Evolutionary conservation across 768 basidiomycete species (phyloP), one percentile per base, ranked within the genome.

Genomic region (Cytidiella melzeri): DNA sequence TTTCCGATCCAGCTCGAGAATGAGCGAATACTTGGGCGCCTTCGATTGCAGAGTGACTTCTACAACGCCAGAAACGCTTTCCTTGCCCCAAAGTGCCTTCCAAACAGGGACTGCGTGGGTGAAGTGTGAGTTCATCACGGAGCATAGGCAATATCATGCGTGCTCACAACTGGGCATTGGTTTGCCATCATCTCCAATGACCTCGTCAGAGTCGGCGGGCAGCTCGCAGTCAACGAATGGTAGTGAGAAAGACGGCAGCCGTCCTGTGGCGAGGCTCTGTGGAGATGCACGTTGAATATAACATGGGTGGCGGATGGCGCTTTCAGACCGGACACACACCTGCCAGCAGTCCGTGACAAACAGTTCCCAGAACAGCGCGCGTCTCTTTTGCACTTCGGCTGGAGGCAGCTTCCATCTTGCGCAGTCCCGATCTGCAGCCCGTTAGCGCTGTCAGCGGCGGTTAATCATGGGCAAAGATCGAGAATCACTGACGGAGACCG

Each of bases 341-440:
- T 63, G 87, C 84, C 25, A 73, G 45, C 25, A 51, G 37, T 64
- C 28, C 73, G 73, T 54, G 50, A 80, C 75, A 19, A 85, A 62
- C 6, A 79, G 79, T 57, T 88, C 84, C 82, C 84, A 88, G 55
- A 87, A 87, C 3, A 88, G 61, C 3, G 66, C 62, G 36, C 86
- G 76, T 43, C 86, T 73, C 47, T 81, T 73, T 60, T 87, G 75
- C 13, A 83, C 76, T n/a, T 72, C 76, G 55, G 78, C 77, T 0
- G 76, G 63, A 41, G 77, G 70, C 68, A 88, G 72, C 57, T 80
- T 75, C 67, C 83, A 88, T 36, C 81, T 69, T n/a, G 81, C 75
- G 48, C 81, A 77, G 54, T 87, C 86, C 15, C 85, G 80, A 67
- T 88, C 85, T 88, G 36, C 1, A 50, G n/a, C 21, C 4, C 13